A percentile compares a stretch with the other conserved stretches of the same genome.
Conservation (phyloP, 495 filamentous ascomycete genomes). For the Cryomyces minteri region DNA sequence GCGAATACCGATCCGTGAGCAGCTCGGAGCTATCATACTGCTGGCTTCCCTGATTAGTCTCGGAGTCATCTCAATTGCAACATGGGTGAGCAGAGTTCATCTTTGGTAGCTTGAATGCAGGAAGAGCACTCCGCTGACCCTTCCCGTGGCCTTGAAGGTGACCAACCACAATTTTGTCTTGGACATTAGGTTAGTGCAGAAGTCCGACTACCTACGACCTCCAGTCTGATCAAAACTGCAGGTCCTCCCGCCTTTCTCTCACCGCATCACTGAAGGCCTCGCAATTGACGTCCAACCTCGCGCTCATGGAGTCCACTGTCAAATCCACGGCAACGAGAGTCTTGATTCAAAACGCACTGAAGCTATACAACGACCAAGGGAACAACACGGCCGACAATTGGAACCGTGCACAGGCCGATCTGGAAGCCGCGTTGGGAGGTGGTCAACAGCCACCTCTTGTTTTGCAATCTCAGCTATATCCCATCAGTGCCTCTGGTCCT, state of each 20-base stretch:
- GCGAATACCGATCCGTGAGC: slow-evolving; percentile 69
- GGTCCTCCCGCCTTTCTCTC: slow-evolving; percentile 41
- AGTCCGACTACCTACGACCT: neutral
- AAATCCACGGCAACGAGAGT: slow-evolving; percentile 47
- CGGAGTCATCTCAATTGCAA: slow-evolving; percentile 43
- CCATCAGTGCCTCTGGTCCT: slow-evolving; percentile 39
- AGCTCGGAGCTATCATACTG: slow-evolving; percentile 58
- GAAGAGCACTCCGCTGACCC: too few relatives aligned
- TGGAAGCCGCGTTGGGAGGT: slow-evolving; percentile 37
- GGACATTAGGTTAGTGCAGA: slow-evolving; percentile 31
- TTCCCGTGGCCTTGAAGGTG: slow-evolving; percentile 27
- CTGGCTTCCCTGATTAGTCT: slow-evolving; percentile 49
- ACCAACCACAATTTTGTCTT: slow-evolving; percentile 61
- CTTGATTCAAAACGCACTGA: slow-evolving; percentile 42
- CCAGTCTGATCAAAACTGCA: slow-evolving; percentile 7
- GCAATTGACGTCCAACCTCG: slow-evolving; percentile 56
- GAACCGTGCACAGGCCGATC: slow-evolving; percentile 32
- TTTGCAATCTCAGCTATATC: slow-evolving; percentile 47
- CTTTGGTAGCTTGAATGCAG: slow-evolving; percentile 8
- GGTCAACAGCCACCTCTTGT: slow-evolving; percentile 25
- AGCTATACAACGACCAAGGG: slow-evolving; percentile 36
- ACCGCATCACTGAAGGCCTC: slow-evolving; percentile 74
- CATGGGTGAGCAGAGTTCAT: slow-evolving; percentile 21
- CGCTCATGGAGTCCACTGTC: slow-evolving; percentile 52
- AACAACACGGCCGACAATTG: slow-evolving; percentile 36